Evolutionary conservation across 2,329 filamentous ascomycete species (phyloP), one percentile per base, ranked within the genome.

Genomic region (Gnomoniopsis sp.): DNA sequence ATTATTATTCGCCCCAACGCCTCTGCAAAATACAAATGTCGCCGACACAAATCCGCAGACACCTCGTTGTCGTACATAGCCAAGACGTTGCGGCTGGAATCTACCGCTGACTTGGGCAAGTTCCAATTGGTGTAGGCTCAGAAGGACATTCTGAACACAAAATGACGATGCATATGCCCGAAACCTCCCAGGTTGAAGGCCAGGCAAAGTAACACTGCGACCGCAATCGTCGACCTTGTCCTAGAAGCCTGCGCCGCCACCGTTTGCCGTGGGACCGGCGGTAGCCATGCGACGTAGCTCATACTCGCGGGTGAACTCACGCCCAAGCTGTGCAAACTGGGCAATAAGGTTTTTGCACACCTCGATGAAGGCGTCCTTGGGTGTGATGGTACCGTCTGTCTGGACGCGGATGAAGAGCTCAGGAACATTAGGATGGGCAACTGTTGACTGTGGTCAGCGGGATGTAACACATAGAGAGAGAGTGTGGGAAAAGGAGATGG

Each of bases 221-320:
- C 6, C 49, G 47, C 15, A 36, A 38, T n/a, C 23, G 51, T 38
- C 51, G 33, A n/a, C 21, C 36, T 23, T 49, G 30, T 8, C 47
- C 62, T 64, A 70, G 43, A 63, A 65, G 38, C 63, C 65, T 36
- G 3, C 19, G n/a, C 46, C 60, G 30, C 46, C 59, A 10, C 53
- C 57, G 54, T 70, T 77, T 58, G 75, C 79, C 67, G 83, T 79
- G 63, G 87, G 84, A 53, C 84, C 83, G 22, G 84, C 85, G 48
- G 84, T 84, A 60, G 88, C 90, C 82, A 96, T 93, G 75, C 92
- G 93, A 68, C 91, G 87, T 67, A 96, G 77, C 74, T 96, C 91
- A 76, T 87, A 95, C 74, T 98, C 93, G 69, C 93, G 92, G 21
- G 90, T 96, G 72, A 98, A 96, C 70, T 96, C 91, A 64, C 90